Evolutionary conservation across 257 asterid genomes (phyloP).

Genomic region (Primulina tabacum): DNA sequence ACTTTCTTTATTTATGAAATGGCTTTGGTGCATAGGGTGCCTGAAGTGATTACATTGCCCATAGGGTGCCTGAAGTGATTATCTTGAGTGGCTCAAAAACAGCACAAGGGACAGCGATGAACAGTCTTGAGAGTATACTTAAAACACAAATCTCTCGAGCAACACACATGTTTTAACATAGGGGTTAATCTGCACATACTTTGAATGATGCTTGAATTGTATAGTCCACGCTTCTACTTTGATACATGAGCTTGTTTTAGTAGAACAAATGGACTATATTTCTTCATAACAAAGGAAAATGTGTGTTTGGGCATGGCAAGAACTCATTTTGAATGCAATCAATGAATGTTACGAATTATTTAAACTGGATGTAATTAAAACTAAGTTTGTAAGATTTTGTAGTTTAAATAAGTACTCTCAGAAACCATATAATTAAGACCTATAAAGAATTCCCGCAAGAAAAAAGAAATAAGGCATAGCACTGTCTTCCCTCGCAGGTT

Average conservation of each 20-base stretch:
- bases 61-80: slow-evolving; percentile 92
- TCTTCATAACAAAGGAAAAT: not conserved
- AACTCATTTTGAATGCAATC: not conserved
- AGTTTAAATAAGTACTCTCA: too few species aligned
- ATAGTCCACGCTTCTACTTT: not conserved
- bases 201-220: not conserved
- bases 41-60: too few species aligned
- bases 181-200: not conserved
- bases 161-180: slow-evolving; percentile 6
- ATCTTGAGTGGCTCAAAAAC: slow-evolving; percentile 86
- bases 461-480: too few species aligned
- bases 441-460: too few species aligned
- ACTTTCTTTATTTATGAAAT: not conserved
- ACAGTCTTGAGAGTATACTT: not conserved
- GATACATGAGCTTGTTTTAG: not conserved
- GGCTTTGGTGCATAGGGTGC: slow-evolving; percentile 49
- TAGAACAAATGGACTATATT: not conserved
- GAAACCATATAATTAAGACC: too few species aligned
- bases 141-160: not conserved
- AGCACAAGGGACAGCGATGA: slow-evolving; percentile 53
- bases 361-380: too few species aligned
- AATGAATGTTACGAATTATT: not conserved
- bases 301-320: not conserved
- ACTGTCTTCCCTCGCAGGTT: not conserved
- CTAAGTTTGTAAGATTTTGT: too few species aligned